These are phyloP conservation scores for Coemansia sp. DNA, from an alignment of 192 early-diverging fungal genomes.

Conservation along the genomic window DNA sequence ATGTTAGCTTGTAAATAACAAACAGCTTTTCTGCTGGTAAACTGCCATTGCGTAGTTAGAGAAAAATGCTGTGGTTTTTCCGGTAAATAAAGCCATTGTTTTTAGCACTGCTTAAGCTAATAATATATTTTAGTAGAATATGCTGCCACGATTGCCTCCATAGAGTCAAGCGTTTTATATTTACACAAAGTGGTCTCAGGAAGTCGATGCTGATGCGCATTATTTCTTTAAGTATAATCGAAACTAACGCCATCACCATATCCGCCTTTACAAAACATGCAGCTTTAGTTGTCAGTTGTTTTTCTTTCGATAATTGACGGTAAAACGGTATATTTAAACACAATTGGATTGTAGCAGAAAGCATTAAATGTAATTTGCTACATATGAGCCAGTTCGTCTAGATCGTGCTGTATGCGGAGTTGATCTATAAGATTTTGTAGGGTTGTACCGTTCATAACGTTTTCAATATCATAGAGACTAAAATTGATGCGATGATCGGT, in stretches of 20 bases:
- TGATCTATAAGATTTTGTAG: conserved; percentile 51
- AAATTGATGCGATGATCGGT: conserved; percentile 81
- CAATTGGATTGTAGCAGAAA: not conserved
- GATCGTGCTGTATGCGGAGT: conserved; percentile 54
- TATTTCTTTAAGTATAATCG: no score
- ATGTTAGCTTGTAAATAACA: conserved; percentile 38
- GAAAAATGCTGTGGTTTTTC: conserved; percentile 3
- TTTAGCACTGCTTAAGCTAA: conserved; percentile 23
- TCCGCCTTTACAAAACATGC: no score
- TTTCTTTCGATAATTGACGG: no score
- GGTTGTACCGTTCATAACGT: conserved; percentile 59
- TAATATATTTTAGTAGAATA: conserved; percentile 35
- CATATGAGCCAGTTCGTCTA: conserved; percentile 50
- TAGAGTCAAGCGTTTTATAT: conserved; percentile 9
- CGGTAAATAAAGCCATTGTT: conserved; percentile 1
- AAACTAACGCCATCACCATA: no score
- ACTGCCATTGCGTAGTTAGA: conserved; percentile 18
- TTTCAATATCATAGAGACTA: conserved; percentile 67
- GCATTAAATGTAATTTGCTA: not conserved
- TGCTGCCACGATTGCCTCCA: conserved; percentile 25
- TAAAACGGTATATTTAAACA: no score
- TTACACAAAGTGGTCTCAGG: conserved; percentile 5
- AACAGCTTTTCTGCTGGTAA: conserved; percentile 12
- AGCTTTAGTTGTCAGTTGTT: no score
- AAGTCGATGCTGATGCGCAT: conserved; percentile 13